Conservation (phyloP, 768 basidiomycete species). For the Mycena kentingensis region DNA sequence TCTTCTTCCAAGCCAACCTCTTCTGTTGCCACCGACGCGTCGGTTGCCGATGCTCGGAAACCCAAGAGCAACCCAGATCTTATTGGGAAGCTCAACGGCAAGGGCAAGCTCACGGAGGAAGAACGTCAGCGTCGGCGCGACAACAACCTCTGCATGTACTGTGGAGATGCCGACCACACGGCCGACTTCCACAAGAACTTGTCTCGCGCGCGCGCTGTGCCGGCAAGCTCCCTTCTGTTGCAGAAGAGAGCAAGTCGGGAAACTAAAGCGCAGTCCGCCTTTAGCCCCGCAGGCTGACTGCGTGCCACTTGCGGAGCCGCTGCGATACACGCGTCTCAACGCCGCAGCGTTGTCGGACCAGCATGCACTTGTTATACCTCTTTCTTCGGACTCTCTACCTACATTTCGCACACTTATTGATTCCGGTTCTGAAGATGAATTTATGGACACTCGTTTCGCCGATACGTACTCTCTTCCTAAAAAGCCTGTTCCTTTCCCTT, state of each 20-base stretch:
- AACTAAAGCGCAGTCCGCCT: background rate
- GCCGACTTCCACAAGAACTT: background rate
- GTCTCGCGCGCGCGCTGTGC: too few relatives aligned
- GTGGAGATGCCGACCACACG: conserved; percentile 22
- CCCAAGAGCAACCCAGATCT: background rate
- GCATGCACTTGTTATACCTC: background rate
- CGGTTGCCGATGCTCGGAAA: background rate
- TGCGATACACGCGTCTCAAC: background rate
- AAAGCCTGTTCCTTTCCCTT: background rate
- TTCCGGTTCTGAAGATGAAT: background rate
- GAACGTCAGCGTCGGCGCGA: conserved; percentile 17
- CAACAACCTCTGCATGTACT: conserved; percentile 27
- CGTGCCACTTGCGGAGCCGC: background rate
- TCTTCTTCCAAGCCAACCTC: background rate
- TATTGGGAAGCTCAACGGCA: background rate
- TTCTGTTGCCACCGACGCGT: background rate
- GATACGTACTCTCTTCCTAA: background rate
- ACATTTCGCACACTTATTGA: background rate
- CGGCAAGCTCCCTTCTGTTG: background rate
- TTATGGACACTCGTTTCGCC: background rate
- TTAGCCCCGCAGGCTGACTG: background rate
- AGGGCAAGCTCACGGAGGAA: conserved; percentile 9
- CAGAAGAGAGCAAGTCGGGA: background rate
- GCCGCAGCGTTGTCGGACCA: background rate
- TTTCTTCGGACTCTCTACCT: background rate